A percentile compares a stretch with the other conserved stretches of the same genome.
These are phyloP conservation scores for Chenopodium album DNA, from an alignment of 148 eudicot species.

Conservation along the genomic window DNA sequence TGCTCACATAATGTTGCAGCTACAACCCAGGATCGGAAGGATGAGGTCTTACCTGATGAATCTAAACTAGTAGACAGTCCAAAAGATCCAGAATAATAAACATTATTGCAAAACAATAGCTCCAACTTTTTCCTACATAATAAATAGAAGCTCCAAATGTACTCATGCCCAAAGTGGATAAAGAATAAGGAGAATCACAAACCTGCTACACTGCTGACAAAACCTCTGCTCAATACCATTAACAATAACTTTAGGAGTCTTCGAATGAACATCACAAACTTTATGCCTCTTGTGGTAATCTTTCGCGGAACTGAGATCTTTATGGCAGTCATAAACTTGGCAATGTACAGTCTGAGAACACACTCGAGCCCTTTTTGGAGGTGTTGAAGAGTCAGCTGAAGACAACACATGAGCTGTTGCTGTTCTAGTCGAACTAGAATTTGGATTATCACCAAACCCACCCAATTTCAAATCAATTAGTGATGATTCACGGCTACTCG, in stretches of 20 bases:
- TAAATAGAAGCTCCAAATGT: background rate
- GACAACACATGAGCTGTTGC: constrained; percentile 26
- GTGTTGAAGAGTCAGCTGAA: constrained; percentile 38
- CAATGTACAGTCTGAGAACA: constrained; percentile 47
- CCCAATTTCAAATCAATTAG: constrained; percentile 61
- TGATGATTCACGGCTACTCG: constrained; percentile 39
- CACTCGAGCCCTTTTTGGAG: constrained; percentile 44
- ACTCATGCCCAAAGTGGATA: background rate
- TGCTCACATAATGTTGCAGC: background rate
- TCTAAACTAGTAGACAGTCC: background rate
- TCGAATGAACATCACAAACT: constrained; percentile 90
- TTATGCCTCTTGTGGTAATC: constrained; percentile 83
- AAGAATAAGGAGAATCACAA: constrained; percentile 22
- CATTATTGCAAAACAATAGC: background rate
- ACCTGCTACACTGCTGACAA: constrained; percentile 99
- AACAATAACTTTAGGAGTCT: constrained; percentile 72
- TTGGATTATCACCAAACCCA: constrained; percentile 37
- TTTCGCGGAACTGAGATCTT: constrained; percentile 68
- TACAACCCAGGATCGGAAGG: background rate
- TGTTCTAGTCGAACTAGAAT: constrained; percentile 27
- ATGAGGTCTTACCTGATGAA: background rate
- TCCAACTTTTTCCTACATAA: background rate
- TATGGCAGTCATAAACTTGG: constrained; percentile 74
- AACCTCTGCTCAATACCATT: constrained; percentile 84
- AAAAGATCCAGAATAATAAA: background rate